These are phyloP conservation scores for Chytriomyces confervae DNA, from an alignment of 192 early-diverging fungal species.

Conservation along the genomic window DNA sequence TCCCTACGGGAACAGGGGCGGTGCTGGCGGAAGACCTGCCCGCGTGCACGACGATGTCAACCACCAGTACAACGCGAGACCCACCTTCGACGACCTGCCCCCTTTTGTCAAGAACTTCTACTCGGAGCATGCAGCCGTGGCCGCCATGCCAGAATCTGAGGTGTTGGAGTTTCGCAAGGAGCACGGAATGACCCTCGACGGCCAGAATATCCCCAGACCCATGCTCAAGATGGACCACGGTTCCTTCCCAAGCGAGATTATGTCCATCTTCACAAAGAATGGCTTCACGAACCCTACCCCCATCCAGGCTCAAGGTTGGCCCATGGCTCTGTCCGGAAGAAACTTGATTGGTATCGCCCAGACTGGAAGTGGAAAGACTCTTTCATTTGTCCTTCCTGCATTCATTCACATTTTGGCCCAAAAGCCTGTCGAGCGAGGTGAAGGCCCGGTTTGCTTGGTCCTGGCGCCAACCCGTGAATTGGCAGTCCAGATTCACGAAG, in stretches of 20 bases:
- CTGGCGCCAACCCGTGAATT: slow-evolving; percentile 81
- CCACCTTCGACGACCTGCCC: slow-evolving; percentile 40
- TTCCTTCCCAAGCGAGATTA: slow-evolving; percentile 69
- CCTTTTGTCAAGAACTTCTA: slow-evolving; percentile 64
- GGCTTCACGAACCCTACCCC: slow-evolving; percentile 85
- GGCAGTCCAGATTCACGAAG: slow-evolving; percentile 70
- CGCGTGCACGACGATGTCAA: slow-evolving; percentile 40
- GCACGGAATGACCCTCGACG: slow-evolving; percentile 68
- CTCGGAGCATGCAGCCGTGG: slow-evolving; percentile 32
- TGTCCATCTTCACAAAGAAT: slow-evolving; percentile 54
- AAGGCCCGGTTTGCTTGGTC: slow-evolving; percentile 67
- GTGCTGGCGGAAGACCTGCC: slow-evolving; percentile 27
- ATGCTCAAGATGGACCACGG: slow-evolving; percentile 77
- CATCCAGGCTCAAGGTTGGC: slow-evolving; percentile 95
- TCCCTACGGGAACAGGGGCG: slow-evolving; percentile 8
- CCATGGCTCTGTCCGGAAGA: slow-evolving; percentile 81
- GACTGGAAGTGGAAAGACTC: slow-evolving; percentile 86
- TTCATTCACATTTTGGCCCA: slow-evolving; percentile 72
- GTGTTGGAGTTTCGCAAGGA: slow-evolving; percentile 60
- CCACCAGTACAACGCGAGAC: slow-evolving; percentile 47
- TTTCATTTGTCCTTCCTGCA: slow-evolving; percentile 87
- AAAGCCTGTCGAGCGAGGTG: slow-evolving; percentile 44
- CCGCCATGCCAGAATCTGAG: slow-evolving; percentile 38
- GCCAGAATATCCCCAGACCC: slow-evolving; percentile 63
- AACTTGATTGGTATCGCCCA: slow-evolving; percentile 95